phyloP scores from a whole-genome alignment of 768 basidiomycete genomes.

The Collybia mongolica region DNA sequence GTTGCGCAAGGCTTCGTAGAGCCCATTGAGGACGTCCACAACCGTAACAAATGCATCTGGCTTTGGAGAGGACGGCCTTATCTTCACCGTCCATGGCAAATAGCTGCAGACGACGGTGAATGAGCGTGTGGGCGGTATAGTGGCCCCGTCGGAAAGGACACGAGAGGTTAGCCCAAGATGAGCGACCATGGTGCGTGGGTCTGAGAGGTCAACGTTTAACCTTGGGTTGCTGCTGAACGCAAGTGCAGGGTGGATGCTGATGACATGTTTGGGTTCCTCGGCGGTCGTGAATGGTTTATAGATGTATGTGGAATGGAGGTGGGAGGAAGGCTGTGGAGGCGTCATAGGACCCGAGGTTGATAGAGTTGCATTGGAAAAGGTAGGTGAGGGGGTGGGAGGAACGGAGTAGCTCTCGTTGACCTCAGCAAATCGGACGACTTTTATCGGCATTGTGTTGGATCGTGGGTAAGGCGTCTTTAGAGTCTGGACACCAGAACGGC shows the following conservation, averaged over 20 bases:
- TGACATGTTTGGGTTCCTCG: not conserved
- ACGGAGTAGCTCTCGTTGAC: not conserved
- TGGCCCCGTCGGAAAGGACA: conserved; percentile 21
- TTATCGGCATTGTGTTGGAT: not conserved
- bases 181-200: conserved; percentile 11
- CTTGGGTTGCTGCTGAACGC: conserved; percentile 10
- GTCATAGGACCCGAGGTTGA: conserved; percentile 10
- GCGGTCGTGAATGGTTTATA: conserved; percentile 5
- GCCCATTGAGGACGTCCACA: conserved; percentile 40
- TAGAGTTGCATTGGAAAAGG: conserved; percentile 8
- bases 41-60: conserved; percentile 20
- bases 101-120: conserved; percentile 17
- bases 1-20: conserved; percentile 37
- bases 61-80: conserved; percentile 17
- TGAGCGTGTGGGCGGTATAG: conserved; percentile 16
- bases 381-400: conserved; percentile 8
- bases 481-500: no score
- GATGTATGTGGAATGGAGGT: conserved; percentile 10
- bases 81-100: conserved; percentile 18
- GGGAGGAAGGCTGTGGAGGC: conserved; percentile 13
- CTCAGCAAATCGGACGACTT: conserved; percentile 5
- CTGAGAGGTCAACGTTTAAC: conserved; percentile 14
- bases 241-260: conserved; percentile 14
- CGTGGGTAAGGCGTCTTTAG: not conserved
- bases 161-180: conserved; percentile 11